Base-by-base conservation (phyloP, 257 asterid species). In the Phtheirospermum japonicum region DNA sequence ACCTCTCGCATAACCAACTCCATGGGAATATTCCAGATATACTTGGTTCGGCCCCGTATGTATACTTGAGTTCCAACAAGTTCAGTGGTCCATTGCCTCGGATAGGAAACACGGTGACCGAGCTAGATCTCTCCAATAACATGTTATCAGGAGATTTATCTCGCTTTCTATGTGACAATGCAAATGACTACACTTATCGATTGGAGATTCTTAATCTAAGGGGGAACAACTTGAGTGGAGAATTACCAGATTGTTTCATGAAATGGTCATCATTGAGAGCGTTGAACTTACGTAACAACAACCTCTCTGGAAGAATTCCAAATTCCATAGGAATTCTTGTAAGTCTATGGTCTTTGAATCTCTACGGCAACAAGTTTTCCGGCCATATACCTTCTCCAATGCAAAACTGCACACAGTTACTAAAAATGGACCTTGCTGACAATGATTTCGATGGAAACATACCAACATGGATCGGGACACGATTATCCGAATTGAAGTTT, bases 171-270 rank as follows among this genome's bases (percentile, higher is more conserved):
- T 75, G 77, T 33, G 62, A 34, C 9, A 49, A 0, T 6, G 7
- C n/a, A n/a, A 31, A 34, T 31, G 60, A 17, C 51, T 0, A n/a
- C 61, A 17, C n/a, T n/a, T n/a, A n/a, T n/a, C n/a, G n/a, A n/a
- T n/a, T 26, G 59, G 11, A 1, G 43, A 31, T 65, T 36, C 81
- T 81, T 13, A 57, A 66, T 60, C 66, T 81, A 0, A 76, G 61
- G 13, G 49, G 65, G 58, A 81, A 81, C 63, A 56, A 0, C 4
- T 59, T 77, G n/a, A 63, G 59, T 1, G 71, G 76, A 42, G 66
- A 72, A 65, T 43, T 75, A 9, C 79, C 81, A 1, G 73, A 72
- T 32, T 75, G 81, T 48, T 75, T 66, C 72, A 70, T 65, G 73
- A 75, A 37, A 4, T 73, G 75, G 79, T 57, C 68, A 1, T 1